Percentiles rank a stretch among this genome's conserved stretches.
phyloP scores from a whole-genome alignment of 352 stramenopile genomes.

The Phytophthora kernoviae region DNA sequence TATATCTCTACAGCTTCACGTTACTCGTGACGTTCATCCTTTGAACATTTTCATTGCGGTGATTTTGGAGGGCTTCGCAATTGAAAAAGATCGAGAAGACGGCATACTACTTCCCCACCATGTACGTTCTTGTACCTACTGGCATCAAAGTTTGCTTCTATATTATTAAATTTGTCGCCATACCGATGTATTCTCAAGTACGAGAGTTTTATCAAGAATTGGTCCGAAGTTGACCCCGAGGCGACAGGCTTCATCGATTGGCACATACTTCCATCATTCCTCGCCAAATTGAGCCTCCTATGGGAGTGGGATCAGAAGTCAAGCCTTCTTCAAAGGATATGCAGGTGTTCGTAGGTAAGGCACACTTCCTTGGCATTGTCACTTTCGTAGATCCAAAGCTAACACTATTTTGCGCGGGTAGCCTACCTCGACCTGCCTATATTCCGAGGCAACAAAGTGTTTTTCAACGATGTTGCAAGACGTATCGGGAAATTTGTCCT shows the following conservation, averaged over 20 bases:
- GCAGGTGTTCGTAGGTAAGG: slow-evolving; percentile 49
- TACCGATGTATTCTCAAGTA: slow-evolving; percentile 45
- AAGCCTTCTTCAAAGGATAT: slow-evolving; percentile 53
- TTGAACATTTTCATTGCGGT: slow-evolving; percentile 94
- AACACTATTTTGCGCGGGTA: slow-evolving; percentile 13
- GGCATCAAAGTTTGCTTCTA: neutral
- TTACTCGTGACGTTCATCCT: slow-evolving; percentile 90
- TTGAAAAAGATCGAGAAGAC: slow-evolving; percentile 70
- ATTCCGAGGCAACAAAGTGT: slow-evolving; percentile 65
- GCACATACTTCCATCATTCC: slow-evolving; percentile 63
- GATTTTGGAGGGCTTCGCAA: slow-evolving; percentile 91
- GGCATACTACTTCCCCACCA: slow-evolving; percentile 59
- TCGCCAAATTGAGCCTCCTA: slow-evolving; percentile 65
- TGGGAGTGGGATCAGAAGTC: slow-evolving; percentile 59
- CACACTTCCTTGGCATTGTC: slow-evolving; percentile 11
- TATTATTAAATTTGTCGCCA: neutral
- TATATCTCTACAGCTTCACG: slow-evolving; percentile 90
- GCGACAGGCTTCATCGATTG: slow-evolving; percentile 84
- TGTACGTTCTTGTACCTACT: slow-evolving; percentile 35
- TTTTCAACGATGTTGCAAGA: slow-evolving; percentile 68
- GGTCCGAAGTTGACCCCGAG: slow-evolving; percentile 82
- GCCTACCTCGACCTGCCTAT: slow-evolving; percentile 58
- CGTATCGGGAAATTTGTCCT: slow-evolving; percentile 65
- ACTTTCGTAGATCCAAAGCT: neutral
- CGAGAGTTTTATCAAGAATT: slow-evolving; percentile 76